Base-by-base conservation (phyloP, 345 rosid genomes). In the Raphanus sativus region DNA sequence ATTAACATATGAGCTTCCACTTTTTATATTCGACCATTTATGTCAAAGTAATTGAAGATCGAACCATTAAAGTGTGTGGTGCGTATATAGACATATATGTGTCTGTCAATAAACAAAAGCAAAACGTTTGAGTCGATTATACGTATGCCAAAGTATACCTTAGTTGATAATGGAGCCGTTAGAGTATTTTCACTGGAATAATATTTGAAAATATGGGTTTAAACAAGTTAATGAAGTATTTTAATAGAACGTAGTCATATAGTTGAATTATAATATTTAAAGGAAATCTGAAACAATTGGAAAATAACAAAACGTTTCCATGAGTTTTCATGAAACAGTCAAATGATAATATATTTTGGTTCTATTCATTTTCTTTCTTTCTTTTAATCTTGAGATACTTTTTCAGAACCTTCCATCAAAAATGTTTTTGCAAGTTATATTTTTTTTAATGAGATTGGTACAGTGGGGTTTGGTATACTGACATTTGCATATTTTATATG, bases 401-500 rank as follows among this genome's bases (percentile, higher is more conserved):
- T 45, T 45, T 45, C 16, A 45, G 54, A 45, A 45, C 54, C 16
- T 45, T 45, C 54, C n/a, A 4, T 12, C 15, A 12, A 12, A 48
- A 48, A n/a, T 48, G 8, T n/a, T 48, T 15, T 48, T 48, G 5
- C 55, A 48, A 48, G 17, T 48, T n/a, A 48, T 13, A 48, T 4
- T 48, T 48, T 13, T 1, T 21, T 58, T 21, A 21, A 56, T 17
- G 7, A 38, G 73, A 70, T 6, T 54, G 4, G 42, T 66, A 66
- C 8, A 78, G 77, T 78, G 81, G 77, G 74, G 55, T 78, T 78
- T 78, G 77, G 81, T 78, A 67, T 67, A 61, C 81, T 77, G 77
- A 78, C 73, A 78, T 73, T 71, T 48, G 13, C 71, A 62, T 21
- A 32, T 12, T 63, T 32, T 55, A 56, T 63, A 26, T 33, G 9